A percentile compares a stretch with the other conserved stretches of the same genome.
These are phyloP conservation scores for Pseudogymnoascus sp. DNA, from an alignment of 2,329 filamentous ascomycete genomes.

Conservation along the genomic window DNA sequence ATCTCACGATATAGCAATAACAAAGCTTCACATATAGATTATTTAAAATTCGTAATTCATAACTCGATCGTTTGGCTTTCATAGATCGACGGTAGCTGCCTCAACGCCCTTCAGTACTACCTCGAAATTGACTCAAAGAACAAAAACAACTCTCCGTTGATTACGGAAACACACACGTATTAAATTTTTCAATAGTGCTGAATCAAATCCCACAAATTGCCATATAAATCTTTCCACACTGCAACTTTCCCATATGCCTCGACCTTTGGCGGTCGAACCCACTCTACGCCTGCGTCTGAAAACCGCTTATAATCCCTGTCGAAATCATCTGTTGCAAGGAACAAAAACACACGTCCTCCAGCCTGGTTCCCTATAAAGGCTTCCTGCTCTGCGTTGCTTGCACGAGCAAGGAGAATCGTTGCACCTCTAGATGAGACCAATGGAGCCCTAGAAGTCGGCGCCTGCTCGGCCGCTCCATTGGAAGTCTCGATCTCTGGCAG, in stretches of 20 bases:
- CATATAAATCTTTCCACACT: slow-evolving; percentile 4
- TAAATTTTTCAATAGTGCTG: background rate
- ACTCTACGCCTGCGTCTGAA: background rate
- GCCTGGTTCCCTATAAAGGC: slow-evolving; percentile 1
- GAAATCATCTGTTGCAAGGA: slow-evolving; percentile 12
- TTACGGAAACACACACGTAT: too few relatives aligned
- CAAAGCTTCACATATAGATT: background rate
- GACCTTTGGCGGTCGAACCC: background rate
- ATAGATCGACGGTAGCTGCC: background rate
- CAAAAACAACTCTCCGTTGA: too few relatives aligned
- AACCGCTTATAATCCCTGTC: background rate
- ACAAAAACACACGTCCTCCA: slow-evolving; percentile 11
- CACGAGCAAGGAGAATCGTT: background rate
- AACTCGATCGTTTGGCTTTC: background rate
- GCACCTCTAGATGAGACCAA: background rate
- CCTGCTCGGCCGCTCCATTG: background rate
- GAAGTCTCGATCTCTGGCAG: background rate
- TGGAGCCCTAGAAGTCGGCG: background rate
- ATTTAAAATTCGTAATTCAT: background rate
- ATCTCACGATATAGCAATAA: background rate
- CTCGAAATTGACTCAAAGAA: too few relatives aligned
- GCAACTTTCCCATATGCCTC: background rate
- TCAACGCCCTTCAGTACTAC: background rate
- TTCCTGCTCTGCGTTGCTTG: background rate
- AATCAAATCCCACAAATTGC: slow-evolving; percentile 6